Evolutionary conservation across 352 stramenopile genomes (phyloP).

Genomic region (Globisporangium perplexum): DNA sequence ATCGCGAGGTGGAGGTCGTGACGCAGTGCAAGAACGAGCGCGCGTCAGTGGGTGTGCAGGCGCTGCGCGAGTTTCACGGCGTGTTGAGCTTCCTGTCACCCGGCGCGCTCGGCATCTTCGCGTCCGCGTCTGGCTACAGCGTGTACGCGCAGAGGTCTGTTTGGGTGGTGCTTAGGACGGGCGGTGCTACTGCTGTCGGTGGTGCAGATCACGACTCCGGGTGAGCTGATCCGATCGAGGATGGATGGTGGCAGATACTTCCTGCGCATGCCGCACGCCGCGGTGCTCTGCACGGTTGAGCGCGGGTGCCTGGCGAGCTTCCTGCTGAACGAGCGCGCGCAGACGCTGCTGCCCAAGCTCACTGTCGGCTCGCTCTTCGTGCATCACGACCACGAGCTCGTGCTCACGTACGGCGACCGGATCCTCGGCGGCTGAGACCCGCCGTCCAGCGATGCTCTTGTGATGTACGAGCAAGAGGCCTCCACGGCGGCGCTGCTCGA

Average conservation of each 20-base stretch:
- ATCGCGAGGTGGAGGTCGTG: slow-evolving; percentile 55
- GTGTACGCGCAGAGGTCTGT: slow-evolving; percentile 62
- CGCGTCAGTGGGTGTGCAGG: slow-evolving; percentile 59
- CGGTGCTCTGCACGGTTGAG: slow-evolving; percentile 56
- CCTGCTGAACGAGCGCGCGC: slow-evolving; percentile 53
- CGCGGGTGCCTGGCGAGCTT: slow-evolving; percentile 43
- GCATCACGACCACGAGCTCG: slow-evolving; percentile 51
- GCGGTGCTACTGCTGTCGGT: no score
- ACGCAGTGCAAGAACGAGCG: slow-evolving; percentile 81
- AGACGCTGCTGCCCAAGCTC: slow-evolving; percentile 55
- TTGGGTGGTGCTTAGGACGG: no score
- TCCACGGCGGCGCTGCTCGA: no score
- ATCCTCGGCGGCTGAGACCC: slow-evolving; percentile 32
- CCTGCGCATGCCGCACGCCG: slow-evolving; percentile 48
- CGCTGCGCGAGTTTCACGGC: slow-evolving; percentile 74
- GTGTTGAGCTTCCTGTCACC: slow-evolving; percentile 40
- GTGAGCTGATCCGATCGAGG: no score
- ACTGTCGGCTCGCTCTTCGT: slow-evolving; percentile 60
- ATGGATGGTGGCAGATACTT: slow-evolving; percentile 34
- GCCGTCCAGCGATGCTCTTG: no score
- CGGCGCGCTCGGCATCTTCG: slow-evolving; percentile 54
- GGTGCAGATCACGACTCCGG: neutral
- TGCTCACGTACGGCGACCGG: slow-evolving; percentile 65
- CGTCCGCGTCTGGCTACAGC: slow-evolving; percentile 70
- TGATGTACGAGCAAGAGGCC: no score